Evolutionary conservation across 73 alveolate genomes (phyloP).

Genomic region (Paramecium pentaurelia): DNA sequence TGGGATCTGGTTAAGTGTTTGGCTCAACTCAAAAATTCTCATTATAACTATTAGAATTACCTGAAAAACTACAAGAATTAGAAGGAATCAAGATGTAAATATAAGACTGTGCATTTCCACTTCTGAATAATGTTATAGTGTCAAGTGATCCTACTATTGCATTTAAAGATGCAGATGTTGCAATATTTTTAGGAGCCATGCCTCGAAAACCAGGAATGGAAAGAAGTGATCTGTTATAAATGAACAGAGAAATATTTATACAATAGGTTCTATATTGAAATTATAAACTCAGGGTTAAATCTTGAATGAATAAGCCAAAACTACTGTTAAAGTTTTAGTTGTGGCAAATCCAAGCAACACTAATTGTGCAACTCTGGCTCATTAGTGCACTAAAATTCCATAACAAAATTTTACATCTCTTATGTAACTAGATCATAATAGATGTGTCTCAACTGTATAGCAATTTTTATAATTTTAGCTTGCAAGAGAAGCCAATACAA

Average conservation of each 20-base stretch:
- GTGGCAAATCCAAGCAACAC: constrained; percentile 95
- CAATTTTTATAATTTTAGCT: background rate
- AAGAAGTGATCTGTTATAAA: constrained; percentile 84
- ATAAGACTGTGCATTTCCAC: constrained; percentile 70
- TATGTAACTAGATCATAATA: constrained; percentile 81
- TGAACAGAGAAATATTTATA: constrained; percentile 76
- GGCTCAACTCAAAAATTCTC: constrained; percentile 32
- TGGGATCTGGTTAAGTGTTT: constrained; percentile 58
- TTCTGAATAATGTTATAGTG: constrained; percentile 27
- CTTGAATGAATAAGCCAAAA: constrained; percentile 75
- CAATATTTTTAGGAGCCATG: constrained; percentile 85
- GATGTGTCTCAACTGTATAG: constrained; percentile 64
- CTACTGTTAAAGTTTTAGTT: constrained; percentile 80
- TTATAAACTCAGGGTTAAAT: constrained; percentile 79
- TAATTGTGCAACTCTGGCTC: constrained; percentile 77
- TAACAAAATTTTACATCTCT: constrained; percentile 76
- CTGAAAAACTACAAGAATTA: constrained; percentile 16
- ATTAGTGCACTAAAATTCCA: constrained; percentile 76
- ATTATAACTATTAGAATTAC: constrained; percentile 45
- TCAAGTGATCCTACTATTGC: constrained; percentile 79
- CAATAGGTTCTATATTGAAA: constrained; percentile 75
- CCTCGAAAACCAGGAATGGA: constrained; percentile 91
- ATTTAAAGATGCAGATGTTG: constrained; percentile 87
- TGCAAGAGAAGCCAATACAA: constrained; percentile 55
- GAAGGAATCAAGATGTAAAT: constrained; percentile 68